phyloP scores from a whole-genome alignment of 2,329 filamentous ascomycete species.

The Paraconiothyrium sp. region DNA sequence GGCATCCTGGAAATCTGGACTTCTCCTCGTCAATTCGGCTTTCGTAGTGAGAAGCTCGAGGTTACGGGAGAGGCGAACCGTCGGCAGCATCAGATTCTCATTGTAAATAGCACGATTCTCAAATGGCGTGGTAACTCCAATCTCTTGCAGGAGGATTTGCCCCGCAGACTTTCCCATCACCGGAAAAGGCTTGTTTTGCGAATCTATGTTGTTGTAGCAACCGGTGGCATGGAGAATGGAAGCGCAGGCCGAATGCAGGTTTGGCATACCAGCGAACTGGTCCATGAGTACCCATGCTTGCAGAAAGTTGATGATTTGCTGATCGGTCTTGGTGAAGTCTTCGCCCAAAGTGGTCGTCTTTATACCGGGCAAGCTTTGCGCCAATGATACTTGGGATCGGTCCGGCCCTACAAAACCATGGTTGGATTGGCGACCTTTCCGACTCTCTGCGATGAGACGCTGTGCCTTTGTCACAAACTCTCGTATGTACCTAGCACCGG shows the following conservation, averaged over 20 bases:
- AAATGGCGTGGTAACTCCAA: slow-evolving; percentile 76
- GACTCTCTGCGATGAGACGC: slow-evolving; percentile 51
- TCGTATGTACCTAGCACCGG: slow-evolving; percentile 42
- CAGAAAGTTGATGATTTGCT: slow-evolving; percentile 72
- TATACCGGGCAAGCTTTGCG: slow-evolving; percentile 25
- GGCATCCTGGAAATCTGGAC: slow-evolving; percentile 57
- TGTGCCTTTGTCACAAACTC: slow-evolving; percentile 54
- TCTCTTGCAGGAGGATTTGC: slow-evolving; percentile 78
- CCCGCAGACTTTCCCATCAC: slow-evolving; percentile 38
- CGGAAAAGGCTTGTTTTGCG: slow-evolving; percentile 48
- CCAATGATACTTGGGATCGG: slow-evolving; percentile 39
- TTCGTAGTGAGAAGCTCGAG: slow-evolving; percentile 53
- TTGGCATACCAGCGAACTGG: slow-evolving; percentile 52
- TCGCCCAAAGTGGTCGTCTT: slow-evolving; percentile 29
- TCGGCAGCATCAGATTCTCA: slow-evolving; percentile 62
- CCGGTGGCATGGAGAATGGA: slow-evolving; percentile 69
- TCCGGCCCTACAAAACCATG: slow-evolving; percentile 51
- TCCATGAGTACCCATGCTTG: slow-evolving; percentile 65
- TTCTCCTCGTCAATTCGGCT: slow-evolving; percentile 32
- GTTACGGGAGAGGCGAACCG: slow-evolving; percentile 55
- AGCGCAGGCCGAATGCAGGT: slow-evolving; percentile 69
- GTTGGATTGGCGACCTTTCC: slow-evolving; percentile 47
- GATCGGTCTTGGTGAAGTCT: slow-evolving; percentile 61
- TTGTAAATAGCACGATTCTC: slow-evolving; percentile 73
- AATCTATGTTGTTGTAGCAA: slow-evolving; percentile 62